These are phyloP conservation scores for Fusarium decemcellulare DNA, from an alignment of 2,329 filamentous ascomycete genomes.

Conservation along the genomic window DNA sequence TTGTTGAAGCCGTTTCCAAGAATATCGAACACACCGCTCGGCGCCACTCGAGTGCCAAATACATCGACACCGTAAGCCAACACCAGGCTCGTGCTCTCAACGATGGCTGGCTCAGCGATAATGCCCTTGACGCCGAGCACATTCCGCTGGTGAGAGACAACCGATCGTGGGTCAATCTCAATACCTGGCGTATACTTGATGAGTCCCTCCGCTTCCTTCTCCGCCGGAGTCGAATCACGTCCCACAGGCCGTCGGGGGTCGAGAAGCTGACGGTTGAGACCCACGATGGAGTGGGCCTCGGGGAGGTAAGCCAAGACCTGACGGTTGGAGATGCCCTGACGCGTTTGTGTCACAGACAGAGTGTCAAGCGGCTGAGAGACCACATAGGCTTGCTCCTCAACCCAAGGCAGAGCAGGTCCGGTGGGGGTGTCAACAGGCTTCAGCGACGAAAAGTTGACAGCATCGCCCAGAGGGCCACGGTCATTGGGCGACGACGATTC, in stretches of 20 bases:
- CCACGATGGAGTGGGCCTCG: slow-evolving; percentile 79
- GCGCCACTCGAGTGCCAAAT: slow-evolving; percentile 88
- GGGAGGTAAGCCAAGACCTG: slow-evolving; percentile 86
- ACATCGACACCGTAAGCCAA: slow-evolving; percentile 91
- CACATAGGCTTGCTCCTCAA: slow-evolving; percentile 85
- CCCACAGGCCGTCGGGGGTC: slow-evolving; percentile 90
- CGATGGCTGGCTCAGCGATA: slow-evolving; percentile 80
- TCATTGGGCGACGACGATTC: slow-evolving; percentile 89
- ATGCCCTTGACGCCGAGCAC: slow-evolving; percentile 82
- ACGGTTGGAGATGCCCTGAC: slow-evolving; percentile 90
- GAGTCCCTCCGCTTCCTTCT: slow-evolving; percentile 85
- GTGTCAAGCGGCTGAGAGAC: slow-evolving; percentile 84
- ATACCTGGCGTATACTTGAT: slow-evolving; percentile 81
- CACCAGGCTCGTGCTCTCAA: slow-evolving; percentile 93
- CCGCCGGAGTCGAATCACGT: slow-evolving; percentile 83
- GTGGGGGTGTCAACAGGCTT: slow-evolving; percentile 72
- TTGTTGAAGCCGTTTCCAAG: slow-evolving; percentile 96
- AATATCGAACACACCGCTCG: slow-evolving; percentile 92
- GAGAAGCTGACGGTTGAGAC: slow-evolving; percentile 82
- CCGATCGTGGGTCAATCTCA: slow-evolving; percentile 86
- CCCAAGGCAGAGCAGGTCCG: slow-evolving; percentile 76
- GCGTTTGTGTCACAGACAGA: slow-evolving; percentile 88
- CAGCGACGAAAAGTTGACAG: slow-evolving; percentile 83
- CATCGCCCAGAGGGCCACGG: slow-evolving; percentile 81
- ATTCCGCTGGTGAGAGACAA: slow-evolving; percentile 86